Percentiles rank a stretch among this genome's conserved stretches.
phyloP scores from a whole-genome alignment of 345 rosid species.

The Aquilaria sinensis region DNA sequence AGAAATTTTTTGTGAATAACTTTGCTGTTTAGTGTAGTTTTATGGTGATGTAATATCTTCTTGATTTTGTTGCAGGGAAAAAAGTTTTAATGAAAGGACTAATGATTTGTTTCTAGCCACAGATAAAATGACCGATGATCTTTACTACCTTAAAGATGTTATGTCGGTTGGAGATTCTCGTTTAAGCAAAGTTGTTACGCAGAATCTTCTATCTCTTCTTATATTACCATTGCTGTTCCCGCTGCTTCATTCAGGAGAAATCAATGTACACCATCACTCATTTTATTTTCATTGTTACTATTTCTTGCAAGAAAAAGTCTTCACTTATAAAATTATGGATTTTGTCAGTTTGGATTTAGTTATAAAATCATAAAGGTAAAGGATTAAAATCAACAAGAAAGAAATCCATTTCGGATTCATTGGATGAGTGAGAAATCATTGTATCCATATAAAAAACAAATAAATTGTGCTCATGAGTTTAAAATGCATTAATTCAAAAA shows the following conservation, averaged over 20 bases:
- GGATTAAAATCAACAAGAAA: no score
- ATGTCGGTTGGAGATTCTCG: slow-evolving; percentile 38
- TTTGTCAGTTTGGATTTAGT: no score
- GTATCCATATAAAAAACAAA: no score
- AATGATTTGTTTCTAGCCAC: slow-evolving; percentile 33
- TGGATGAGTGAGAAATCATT: no score
- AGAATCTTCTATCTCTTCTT: slow-evolving; percentile 39
- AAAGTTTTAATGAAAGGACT: slow-evolving; percentile 18
- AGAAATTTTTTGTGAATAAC: slow-evolving; percentile 3
- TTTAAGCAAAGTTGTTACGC: slow-evolving; percentile 37
- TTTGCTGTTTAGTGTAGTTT: neutral
- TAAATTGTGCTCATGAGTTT: no score
- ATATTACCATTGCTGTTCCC: slow-evolving; percentile 47
- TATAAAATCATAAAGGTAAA: no score
- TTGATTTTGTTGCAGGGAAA: slow-evolving; percentile 35
- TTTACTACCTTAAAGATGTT: slow-evolving; percentile 64
- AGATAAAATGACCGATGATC: slow-evolving; percentile 56
- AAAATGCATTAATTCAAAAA: no score
- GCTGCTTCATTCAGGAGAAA: slow-evolving; percentile 29
- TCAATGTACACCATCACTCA: slow-evolving; percentile 33
- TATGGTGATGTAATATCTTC: neutral
- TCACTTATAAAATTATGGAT: no score
- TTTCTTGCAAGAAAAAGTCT: no score
- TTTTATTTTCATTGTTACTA: slow-evolving; percentile 9
- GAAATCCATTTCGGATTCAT: no score